These are phyloP conservation scores for Caryopteris hybrid DNA, from an alignment of 305 asterid genomes.

Conservation along the genomic window DNA sequence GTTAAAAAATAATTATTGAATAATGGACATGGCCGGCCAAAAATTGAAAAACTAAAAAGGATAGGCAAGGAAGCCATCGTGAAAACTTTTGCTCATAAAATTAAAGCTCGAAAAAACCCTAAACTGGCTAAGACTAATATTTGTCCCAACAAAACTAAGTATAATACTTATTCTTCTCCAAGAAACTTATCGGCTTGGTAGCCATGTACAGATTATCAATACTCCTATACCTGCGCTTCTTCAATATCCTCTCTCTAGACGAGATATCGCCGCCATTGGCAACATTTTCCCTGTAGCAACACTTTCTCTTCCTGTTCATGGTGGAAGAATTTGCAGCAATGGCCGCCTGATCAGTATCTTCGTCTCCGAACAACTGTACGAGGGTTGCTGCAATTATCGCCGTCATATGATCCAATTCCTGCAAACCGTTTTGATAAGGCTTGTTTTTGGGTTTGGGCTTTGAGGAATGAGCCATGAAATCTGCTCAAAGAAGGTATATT, in stretches of 20 bases:
- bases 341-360: conserved; percentile 15
- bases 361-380: conserved; percentile 30
- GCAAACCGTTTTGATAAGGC: too few species aligned
- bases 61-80: too few species aligned
- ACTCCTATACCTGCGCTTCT: conserved; percentile 32
- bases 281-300: too few species aligned
- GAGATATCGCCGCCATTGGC: background rate
- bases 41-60: too few species aligned
- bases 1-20: too few species aligned
- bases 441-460: background rate
- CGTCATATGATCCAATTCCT: conserved; percentile 4
- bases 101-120: background rate
- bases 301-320: background rate
- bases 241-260: conserved; percentile 1
- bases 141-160: background rate
- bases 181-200: conserved; percentile 24
- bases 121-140: background rate
- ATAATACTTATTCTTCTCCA: background rate
- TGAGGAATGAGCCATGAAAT: conserved; percentile 13
- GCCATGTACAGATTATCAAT: conserved; percentile 29
- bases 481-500: background rate
- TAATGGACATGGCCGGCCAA: too few species aligned
- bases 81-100: background rate
- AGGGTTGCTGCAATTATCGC: conserved; percentile 8
- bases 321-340: background rate